Base-by-base conservation (phyloP, 169 alveolate species). In the Perkinsus olseni region DNA sequence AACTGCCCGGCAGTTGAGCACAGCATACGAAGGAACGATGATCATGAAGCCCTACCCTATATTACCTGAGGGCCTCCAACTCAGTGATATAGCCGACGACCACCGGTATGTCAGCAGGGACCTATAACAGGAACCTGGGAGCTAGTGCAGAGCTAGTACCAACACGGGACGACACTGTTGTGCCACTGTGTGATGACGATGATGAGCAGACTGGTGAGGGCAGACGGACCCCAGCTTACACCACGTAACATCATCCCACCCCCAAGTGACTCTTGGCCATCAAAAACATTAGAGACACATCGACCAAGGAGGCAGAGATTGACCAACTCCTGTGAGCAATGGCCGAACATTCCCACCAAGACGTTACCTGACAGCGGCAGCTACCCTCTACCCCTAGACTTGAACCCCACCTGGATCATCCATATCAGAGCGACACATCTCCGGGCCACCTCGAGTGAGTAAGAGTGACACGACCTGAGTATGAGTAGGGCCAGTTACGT, bases 291-390 rank as follows among this genome's bases (percentile, higher is more conserved):
- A 38, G 95, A 94, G 48, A 92, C 92, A 24, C 95, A 95, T 38
- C 91, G 91, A 36, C 96, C 96, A 24, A 91, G 92, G 39, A 95
- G 93, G 4, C 93, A 92, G n/a, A 95, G 91, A 50, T 95, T 95
- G 92, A 95, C 96, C 74, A 94, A 74, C 92, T 95, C 96, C 92
- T 95, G 96, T 48, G 82, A 91, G 92, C 96, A 95, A 39, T 94
- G 96, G 10, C 96, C 96, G 92, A 82, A 95, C 92, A 95, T 50
- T 39, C 96, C 96, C 17, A 95, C 91, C 92, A 95, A 39, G 91
- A 94, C 82, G 1, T 24, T 28, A 62, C 82, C 82, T 62, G 31
- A 62, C 82, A 40, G 11, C 11, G 21, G 11, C 50, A 40, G n/a
- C 11, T 40, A 40, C 50, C 50, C 3, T 40, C 50, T 40, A 40